These are phyloP conservation scores for Schizothecium vesticola DNA, from an alignment of 495 filamentous ascomycete genomes.

Conservation along the genomic window DNA sequence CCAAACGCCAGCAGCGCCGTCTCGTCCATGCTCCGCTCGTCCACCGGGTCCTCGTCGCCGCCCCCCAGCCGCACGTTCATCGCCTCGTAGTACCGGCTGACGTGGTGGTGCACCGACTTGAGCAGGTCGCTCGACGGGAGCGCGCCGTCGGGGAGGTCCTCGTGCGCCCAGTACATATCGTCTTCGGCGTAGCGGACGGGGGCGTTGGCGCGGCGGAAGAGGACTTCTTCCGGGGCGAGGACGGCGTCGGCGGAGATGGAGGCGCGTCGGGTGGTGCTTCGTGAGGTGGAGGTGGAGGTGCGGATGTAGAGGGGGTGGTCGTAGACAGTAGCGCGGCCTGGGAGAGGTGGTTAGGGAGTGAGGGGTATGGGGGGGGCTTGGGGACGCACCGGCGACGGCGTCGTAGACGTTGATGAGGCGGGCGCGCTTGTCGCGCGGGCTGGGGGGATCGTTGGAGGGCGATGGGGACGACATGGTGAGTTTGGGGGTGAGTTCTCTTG, in stretches of 20 bases:
- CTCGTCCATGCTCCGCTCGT: constrained; percentile 73
- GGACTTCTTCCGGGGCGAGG: constrained; percentile 66
- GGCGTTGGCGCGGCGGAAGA: constrained; percentile 59
- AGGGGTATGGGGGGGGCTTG: constrained; percentile 6
- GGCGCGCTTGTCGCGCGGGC: constrained; percentile 1
- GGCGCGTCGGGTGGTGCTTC: background rate
- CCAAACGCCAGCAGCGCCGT: constrained; percentile 78
- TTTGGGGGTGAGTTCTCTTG: background rate
- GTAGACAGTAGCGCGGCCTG: constrained; percentile 42
- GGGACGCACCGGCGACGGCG: constrained; percentile 63
- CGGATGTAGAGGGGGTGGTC: background rate
- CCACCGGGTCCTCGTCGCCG: constrained; percentile 20
- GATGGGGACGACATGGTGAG: background rate
- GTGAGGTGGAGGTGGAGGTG: background rate
- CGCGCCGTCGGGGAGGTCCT: constrained; percentile 39
- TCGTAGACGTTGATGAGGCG: constrained; percentile 64
- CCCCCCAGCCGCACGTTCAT: constrained; percentile 27
- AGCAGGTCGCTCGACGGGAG: constrained; percentile 71
- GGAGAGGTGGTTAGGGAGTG: background rate
- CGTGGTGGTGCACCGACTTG: constrained; percentile 70
- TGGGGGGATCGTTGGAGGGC: background rate
- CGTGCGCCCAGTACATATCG: constrained; percentile 61
- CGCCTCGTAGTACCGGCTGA: constrained; percentile 63
- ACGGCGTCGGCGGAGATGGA: constrained; percentile 21
- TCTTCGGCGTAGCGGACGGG: constrained; percentile 61